phyloP scores from a whole-genome alignment of 352 stramenopile species.

The Pythium aquatile region DNA sequence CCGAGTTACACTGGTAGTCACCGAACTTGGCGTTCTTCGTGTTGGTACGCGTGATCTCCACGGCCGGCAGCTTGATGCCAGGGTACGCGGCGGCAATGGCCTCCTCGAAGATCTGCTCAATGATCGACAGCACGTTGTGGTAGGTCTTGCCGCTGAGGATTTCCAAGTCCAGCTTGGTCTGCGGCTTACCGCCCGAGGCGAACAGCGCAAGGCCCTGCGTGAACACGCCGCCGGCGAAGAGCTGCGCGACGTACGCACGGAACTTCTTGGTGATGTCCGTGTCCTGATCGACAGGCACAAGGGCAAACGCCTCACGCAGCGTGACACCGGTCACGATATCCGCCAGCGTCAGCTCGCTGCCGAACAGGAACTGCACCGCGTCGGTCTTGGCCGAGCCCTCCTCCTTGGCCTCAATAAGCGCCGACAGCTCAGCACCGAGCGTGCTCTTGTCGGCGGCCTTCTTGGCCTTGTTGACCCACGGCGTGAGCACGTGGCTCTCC shows the following conservation, averaged over 20 bases:
- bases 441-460: constrained; percentile 34
- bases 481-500: constrained; percentile 64
- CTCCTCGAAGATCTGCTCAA: constrained; percentile 73
- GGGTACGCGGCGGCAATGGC: constrained; percentile 74
- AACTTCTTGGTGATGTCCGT: constrained; percentile 50
- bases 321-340: constrained; percentile 75
- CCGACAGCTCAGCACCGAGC: constrained; percentile 36
- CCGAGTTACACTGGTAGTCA: constrained; percentile 99
- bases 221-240: constrained; percentile 52
- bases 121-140: constrained; percentile 72
- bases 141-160: constrained; percentile 59
- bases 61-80: constrained; percentile 43
- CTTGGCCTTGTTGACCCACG: constrained; percentile 57
- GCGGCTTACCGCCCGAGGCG: constrained; percentile 40
- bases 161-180: constrained; percentile 52
- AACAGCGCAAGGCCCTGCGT: constrained; percentile 46
- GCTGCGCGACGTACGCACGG: constrained; percentile 63
- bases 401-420: constrained; percentile 62
- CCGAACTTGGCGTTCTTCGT: constrained; percentile 83
- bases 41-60: constrained; percentile 74
- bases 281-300: constrained; percentile 52
- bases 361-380: constrained; percentile 63
- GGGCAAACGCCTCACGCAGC: constrained; percentile 54
- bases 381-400: constrained; percentile 43
- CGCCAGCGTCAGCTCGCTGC: constrained; percentile 57